phyloP scores from a whole-genome alignment of 2,329 filamentous ascomycete genomes.

The Colletotrichum costaricense region DNA sequence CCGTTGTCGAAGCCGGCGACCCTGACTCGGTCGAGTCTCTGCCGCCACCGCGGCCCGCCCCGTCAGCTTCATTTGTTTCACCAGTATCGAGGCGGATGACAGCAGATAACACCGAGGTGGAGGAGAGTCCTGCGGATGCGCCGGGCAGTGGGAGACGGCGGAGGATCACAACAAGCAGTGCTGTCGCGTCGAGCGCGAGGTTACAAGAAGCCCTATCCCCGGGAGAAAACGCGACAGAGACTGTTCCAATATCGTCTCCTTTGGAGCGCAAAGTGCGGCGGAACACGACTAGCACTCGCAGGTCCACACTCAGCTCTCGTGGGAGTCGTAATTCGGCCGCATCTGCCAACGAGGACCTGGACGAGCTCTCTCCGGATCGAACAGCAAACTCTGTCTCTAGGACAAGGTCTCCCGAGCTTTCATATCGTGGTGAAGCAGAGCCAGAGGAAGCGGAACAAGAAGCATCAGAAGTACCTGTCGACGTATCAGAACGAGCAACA shows the following conservation, averaged over 20 bases:
- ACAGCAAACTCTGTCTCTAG: not conserved
- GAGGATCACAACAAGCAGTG: constrained; percentile 48
- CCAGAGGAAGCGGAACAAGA: not conserved
- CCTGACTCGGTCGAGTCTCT: constrained; percentile 20
- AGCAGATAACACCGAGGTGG: constrained; percentile 53
- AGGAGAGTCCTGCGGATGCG: constrained; percentile 64
- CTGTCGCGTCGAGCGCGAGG: constrained; percentile 53
- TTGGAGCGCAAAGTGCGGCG: constrained; percentile 53
- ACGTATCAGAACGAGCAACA: not conserved
- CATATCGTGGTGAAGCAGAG: not conserved
- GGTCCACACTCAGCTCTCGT: constrained; percentile 43
- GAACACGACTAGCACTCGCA: constrained; percentile 45
- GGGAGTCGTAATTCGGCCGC: constrained; percentile 38
- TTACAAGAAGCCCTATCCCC: constrained; percentile 53
- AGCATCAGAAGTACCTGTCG: not conserved
- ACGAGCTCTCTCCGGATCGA: constrained; percentile 49
- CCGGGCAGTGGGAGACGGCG: constrained; percentile 66
- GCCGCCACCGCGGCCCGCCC: constrained; percentile 22
- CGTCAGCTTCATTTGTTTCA: constrained; percentile 20
- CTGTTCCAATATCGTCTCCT: constrained; percentile 53
- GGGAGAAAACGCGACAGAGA: constrained; percentile 42
- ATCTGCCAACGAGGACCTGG: constrained; percentile 39
- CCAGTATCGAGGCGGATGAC: constrained; percentile 10
- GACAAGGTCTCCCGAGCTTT: constrained; percentile 32
- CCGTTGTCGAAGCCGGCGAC: not conserved